Conservation (phyloP, 495 filamentous ascomycete species). For the Penicillium bovifimosum region DNA sequence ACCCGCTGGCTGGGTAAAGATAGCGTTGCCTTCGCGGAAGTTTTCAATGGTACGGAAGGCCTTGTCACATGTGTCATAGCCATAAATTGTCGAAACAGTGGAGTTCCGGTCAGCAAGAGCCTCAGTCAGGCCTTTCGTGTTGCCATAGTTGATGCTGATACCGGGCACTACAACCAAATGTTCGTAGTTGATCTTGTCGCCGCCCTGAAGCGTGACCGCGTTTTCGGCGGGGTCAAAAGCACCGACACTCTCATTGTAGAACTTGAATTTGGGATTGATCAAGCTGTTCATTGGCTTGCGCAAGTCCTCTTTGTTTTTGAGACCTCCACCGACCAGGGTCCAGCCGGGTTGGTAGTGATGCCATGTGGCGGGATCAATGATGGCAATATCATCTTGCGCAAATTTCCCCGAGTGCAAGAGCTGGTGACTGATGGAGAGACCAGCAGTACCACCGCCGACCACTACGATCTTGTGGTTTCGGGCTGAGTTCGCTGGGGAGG, state of each 20-base stretch:
- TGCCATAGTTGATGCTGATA: constrained; percentile 50
- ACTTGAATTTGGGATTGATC: constrained; percentile 55
- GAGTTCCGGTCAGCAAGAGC: constrained; percentile 51
- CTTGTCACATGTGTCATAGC: constrained; percentile 56
- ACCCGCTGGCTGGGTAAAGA: constrained; percentile 65
- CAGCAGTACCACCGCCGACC: constrained; percentile 58
- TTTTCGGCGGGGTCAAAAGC: constrained; percentile 55
- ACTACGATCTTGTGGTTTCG: constrained; percentile 58
- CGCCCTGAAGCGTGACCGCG: constrained; percentile 51
- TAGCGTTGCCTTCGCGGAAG: constrained; percentile 52
- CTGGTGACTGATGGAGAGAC: constrained; percentile 58
- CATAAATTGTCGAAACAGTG: constrained; percentile 60
- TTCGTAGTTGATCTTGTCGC: constrained; percentile 56
- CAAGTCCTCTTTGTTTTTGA: constrained; percentile 53
- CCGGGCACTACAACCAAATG: constrained; percentile 62
- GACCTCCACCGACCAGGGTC: constrained; percentile 62
- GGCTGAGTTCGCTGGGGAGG: constrained; percentile 31
- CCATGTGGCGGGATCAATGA: constrained; percentile 57
- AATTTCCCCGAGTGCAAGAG: constrained; percentile 53
- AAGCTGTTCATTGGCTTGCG: constrained; percentile 46
- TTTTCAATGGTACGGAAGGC: constrained; percentile 50
- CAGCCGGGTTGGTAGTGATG: constrained; percentile 71
- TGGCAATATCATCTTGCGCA: constrained; percentile 56
- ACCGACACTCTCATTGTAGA: constrained; percentile 50
- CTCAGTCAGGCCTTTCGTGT: constrained; percentile 55